phyloP scores from a whole-genome alignment of 2,329 filamentous ascomycete genomes.

The Penicillium sp. region DNA sequence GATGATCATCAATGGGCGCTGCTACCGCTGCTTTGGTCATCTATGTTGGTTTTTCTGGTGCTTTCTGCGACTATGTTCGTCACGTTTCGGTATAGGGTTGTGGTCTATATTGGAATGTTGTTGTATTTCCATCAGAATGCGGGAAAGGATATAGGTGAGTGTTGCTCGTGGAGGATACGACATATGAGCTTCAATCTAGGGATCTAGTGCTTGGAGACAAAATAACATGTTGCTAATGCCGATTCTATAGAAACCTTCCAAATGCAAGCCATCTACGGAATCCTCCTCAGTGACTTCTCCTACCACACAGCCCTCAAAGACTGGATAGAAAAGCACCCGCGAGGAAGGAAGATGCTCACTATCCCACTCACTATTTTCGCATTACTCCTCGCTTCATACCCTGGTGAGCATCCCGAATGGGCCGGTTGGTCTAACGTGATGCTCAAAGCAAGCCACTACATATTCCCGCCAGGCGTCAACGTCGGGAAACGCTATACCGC shows the following conservation, averaged over 20 bases:
- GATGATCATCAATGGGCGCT: slow-evolving; percentile 59
- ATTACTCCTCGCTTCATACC: slow-evolving; percentile 52
- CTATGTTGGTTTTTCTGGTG: slow-evolving; percentile 53
- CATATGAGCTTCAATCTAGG: neutral
- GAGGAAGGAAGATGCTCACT: slow-evolving; percentile 40
- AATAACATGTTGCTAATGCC: neutral
- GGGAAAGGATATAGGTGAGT: slow-evolving; percentile 48
- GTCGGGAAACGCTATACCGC: slow-evolving; percentile 49
- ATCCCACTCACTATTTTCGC: slow-evolving; percentile 45
- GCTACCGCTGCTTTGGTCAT: slow-evolving; percentile 50
- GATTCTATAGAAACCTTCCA: slow-evolving; percentile 52
- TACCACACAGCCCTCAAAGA: slow-evolving; percentile 49
- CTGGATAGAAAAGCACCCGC: slow-evolving; percentile 46
- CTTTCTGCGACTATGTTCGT: slow-evolving; percentile 48
- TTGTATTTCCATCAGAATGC: slow-evolving; percentile 52
- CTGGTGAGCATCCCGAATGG: slow-evolving; percentile 53
- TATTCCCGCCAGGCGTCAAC: slow-evolving; percentile 49
- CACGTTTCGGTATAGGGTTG: slow-evolving; percentile 49
- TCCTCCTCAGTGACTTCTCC: slow-evolving; percentile 53
- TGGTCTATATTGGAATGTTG: slow-evolving; percentile 49
- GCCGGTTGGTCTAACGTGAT: slow-evolving; percentile 51
- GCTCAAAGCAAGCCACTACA: slow-evolving; percentile 42
- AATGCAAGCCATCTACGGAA: slow-evolving; percentile 53
- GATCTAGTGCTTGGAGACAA: neutral
- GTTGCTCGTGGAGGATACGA: neutral